Conservation (phyloP, 129 eudicot species). For the Ambrosia trifida region DNA sequence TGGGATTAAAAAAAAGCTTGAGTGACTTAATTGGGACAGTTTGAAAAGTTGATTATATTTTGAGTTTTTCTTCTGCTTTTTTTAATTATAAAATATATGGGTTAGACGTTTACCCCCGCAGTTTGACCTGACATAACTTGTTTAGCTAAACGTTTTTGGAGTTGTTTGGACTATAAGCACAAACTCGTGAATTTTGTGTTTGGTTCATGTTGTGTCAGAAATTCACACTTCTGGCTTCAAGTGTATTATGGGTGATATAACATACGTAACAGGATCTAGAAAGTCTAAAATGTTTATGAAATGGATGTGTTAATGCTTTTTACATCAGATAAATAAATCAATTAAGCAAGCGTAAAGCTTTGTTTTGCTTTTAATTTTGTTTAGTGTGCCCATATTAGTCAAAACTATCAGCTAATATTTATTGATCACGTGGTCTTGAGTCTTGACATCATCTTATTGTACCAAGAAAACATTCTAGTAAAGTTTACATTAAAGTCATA, state of each 20-base stretch:
- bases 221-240: not conserved
- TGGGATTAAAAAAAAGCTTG: too few relatives aligned
- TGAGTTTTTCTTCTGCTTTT: too few relatives aligned
- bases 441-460: too few relatives aligned
- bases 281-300: not conserved
- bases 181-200: not conserved
- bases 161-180: not conserved
- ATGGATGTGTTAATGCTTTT: not conserved
- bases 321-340: too few relatives aligned
- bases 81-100: not conserved
- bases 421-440: too few relatives aligned
- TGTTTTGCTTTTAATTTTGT: not conserved
- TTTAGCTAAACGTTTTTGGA: not conserved
- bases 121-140: not conserved
- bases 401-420: too few relatives aligned
- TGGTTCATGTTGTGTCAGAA: not conserved
- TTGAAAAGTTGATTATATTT: too few relatives aligned
- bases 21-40: too few relatives aligned
- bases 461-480: too few relatives aligned
- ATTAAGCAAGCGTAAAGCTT: not conserved
- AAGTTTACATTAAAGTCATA: too few relatives aligned
- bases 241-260: not conserved
- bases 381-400: too few relatives aligned
- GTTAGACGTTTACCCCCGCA: not conserved
- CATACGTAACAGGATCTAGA: not conserved